Evolutionary conservation across 495 filamentous ascomycete genomes (phyloP), one percentile per base, ranked within the genome.

Genomic region (Parathielavia appendiculata): DNA sequence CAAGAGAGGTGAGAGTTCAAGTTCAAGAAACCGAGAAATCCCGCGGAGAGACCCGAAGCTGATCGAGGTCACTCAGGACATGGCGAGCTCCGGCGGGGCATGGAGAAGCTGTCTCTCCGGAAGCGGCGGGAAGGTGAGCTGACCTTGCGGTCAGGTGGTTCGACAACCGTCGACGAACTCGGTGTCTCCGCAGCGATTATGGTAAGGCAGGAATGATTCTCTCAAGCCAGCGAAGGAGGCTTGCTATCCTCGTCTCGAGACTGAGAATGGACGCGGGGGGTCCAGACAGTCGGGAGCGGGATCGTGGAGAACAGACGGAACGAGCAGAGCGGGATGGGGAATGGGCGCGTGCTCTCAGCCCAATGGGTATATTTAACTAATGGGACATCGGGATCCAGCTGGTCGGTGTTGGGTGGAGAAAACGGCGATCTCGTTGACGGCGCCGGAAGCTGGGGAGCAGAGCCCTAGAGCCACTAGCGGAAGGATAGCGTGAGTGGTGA

Each of bases 341-440:
- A 38, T 19, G 44, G 20, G 51, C 43, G 50, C 46, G 58, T 55
- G 58, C 49, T 56, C 60, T 49, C 61, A 47, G 59, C 58, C 52
- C 61, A 54, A 54, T 44, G 26, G 26, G 34, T 54, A 59, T 63
- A 36, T 68, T 58, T 68, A 62, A 66, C 56, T 68, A 62, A 66
- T 66, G 59, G 54, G 54, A 61, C 35, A 55, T 58, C 14, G 58
- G 50, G 43, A 60, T 43, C 66, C 66, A 66, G 62, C 57, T 62
- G 54, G 66, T 55, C 66, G 66, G 66, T 67, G 66, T 58, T 59
- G 39, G 41, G 66, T 64, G 64, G 64, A 64, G 65, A 57, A 61
- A 39, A 56, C 43, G 59, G 60, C 49, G 66, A 63, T 64, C 61
- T 66, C 32, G 62, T 60, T 54, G 50, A 49, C 61, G 35, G 56